A percentile compares a stretch with the other conserved stretches of the same genome.
phyloP scores from a whole-genome alignment of 495 filamentous ascomycete species.

The Aspergillus carlsbadensis region DNA sequence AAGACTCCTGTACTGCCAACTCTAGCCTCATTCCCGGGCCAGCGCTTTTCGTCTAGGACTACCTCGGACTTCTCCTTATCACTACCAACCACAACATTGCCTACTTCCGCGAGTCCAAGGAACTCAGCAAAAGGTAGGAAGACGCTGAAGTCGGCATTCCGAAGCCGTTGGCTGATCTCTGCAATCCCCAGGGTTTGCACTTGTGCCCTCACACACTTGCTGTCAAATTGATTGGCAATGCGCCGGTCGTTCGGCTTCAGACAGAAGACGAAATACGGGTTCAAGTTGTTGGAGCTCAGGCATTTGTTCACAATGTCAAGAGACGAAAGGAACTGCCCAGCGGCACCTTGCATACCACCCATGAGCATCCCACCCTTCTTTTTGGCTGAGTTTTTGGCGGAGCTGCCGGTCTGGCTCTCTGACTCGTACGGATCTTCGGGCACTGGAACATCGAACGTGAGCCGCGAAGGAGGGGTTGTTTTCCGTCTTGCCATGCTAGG shows the following conservation, averaged over 20 bases:
- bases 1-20: constrained; percentile 93
- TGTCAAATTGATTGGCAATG: constrained; percentile 98
- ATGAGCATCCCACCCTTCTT: constrained; percentile 40
- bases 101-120: constrained; percentile 80
- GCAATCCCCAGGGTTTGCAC: constrained; percentile 95
- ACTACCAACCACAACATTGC: constrained; percentile 81
- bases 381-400: constrained; percentile 27
- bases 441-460: constrained; percentile 32
- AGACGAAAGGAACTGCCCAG: constrained; percentile 86
- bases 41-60: constrained; percentile 82
- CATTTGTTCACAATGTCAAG: constrained; percentile 86
- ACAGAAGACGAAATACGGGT: constrained; percentile 95
- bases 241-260: constrained; percentile 95
- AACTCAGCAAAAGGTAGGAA: constrained; percentile 97
- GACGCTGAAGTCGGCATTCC: constrained; percentile 91
- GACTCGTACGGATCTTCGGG: constrained; percentile 54
- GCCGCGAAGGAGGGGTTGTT: constrained; percentile 47
- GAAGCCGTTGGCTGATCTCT: constrained; percentile 88
- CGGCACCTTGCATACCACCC: constrained; percentile 76
- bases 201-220: constrained; percentile 93
- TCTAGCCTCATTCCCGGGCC: constrained; percentile 88
- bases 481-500: constrained; percentile 87
- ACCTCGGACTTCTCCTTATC: constrained; percentile 90
- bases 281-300: constrained; percentile 74
- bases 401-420: constrained; percentile 45